These are phyloP conservation scores for Ceratocystis smalleyi DNA, from an alignment of 2,329 filamentous ascomycete species.

Conservation along the genomic window DNA sequence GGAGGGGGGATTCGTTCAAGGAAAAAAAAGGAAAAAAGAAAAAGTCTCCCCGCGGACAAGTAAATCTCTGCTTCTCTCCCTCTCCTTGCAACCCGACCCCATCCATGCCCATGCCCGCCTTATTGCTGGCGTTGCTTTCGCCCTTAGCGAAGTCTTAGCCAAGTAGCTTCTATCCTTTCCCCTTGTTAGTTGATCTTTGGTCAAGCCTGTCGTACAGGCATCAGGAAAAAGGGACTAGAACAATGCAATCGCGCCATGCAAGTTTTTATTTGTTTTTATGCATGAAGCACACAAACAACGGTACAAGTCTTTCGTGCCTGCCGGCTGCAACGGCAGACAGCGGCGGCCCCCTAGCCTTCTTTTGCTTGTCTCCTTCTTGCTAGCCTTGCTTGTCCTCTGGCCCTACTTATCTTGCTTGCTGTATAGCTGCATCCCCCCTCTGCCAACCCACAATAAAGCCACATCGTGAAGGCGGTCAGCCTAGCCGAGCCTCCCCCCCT, in stretches of 20 bases:
- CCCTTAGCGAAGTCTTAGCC: neutral
- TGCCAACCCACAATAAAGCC: neutral
- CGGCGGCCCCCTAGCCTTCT: neutral
- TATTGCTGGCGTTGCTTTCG: neutral
- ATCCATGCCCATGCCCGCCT: neutral
- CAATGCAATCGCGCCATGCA: neutral
- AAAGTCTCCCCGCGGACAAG: neutral
- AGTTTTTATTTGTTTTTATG: neutral
- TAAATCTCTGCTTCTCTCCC: neutral
- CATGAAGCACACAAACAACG: neutral
- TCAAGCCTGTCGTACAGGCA: neutral
- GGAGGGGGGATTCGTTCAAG: neutral
- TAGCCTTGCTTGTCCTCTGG: neutral
- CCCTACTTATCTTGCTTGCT: neutral
- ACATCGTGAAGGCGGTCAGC: neutral
- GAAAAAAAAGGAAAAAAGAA: neutral
- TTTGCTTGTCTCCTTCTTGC: neutral
- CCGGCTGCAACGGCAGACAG: no score
- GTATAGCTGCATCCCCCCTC: neutral
- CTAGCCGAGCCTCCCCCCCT: neutral
- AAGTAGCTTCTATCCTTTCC: no score
- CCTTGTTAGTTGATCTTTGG: neutral
- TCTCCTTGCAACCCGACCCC: neutral
- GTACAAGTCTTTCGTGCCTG: neutral
- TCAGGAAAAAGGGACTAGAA: neutral